Base-by-base conservation (phyloP, 345 rosid genomes). In the Populus simonii region DNA sequence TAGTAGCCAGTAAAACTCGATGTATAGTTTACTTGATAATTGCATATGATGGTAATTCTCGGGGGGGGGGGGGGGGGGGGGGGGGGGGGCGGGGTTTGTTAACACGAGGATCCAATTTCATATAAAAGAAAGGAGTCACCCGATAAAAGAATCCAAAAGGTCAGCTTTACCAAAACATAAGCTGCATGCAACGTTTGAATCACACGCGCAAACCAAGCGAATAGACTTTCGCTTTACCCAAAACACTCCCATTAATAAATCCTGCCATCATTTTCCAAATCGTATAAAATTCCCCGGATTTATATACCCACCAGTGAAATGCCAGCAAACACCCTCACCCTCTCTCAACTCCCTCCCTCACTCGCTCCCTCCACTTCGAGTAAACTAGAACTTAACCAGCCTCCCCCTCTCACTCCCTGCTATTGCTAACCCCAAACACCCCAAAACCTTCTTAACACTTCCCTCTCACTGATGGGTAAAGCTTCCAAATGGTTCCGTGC, bases 401-500 rank as follows among this genome's bases (percentile, higher is more conserved):
- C 12, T 1, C 61, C 0, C 22, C 12, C 17, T 7, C 61, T 1
- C 22, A 7, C 17, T 7, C 82, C 5, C 43, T 20, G 36, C 49
- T 66, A 20, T 49, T 75, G 79, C 80, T 68, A 31, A 43, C 68
- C 66, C 41, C 70, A 8, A 20, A 43, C 6, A 67, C 74, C 6
- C 39, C 51, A 12, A n/a, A 49, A 7, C 75, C 18, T 9, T 18
- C 69, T 25, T 16, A 10, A 16, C 22, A 8, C 33, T 20, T 18
- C 66, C 10, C 74, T 36, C 47, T 62, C 53, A 7, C 45, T 51
- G 27, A 96, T 96, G 99, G 98, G 94, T 38, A 96, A 86, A 74
- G 97, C 98, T 47, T 86, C 96, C 25, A 84, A 71, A 80, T 94
- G 98, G 98, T 89, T 96, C 79, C 89, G 90, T 27, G 81, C 68